Evolutionary conservation across 108 stramenopile species (phyloP).

Genomic region (Nitzschia inconspicua): DNA sequence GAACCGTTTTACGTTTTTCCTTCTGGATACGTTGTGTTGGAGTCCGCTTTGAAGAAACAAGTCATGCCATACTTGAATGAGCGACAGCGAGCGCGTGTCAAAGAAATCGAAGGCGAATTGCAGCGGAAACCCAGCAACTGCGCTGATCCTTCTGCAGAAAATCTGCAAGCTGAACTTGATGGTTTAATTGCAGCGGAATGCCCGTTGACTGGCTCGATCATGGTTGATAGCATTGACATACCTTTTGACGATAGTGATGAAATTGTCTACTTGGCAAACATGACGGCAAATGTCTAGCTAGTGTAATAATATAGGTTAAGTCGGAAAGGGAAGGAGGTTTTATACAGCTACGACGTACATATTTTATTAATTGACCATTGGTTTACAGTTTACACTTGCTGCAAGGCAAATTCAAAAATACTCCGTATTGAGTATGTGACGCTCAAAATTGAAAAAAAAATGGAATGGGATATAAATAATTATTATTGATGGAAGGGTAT

Average conservation of each 20-base stretch:
- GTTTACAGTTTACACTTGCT: background rate
- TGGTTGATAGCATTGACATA: constrained; percentile 76
- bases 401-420: no score
- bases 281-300: no score
- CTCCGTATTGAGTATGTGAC: no score
- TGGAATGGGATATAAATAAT: no score
- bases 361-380: background rate
- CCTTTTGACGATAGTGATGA: constrained; percentile 44
- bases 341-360: background rate
- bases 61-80: constrained; percentile 72
- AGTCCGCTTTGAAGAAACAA: constrained; percentile 63
- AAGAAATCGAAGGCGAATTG: constrained; percentile 58
- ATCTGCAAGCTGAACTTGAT: constrained; percentile 69
- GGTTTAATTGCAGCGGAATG: constrained; percentile 88
- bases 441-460: no score
- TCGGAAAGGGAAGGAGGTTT: no score
- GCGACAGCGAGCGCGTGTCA: constrained; percentile 51
- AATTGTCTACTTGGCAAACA: no score
- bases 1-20: constrained; percentile 88
- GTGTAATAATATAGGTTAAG: no score
- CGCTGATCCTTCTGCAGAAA: constrained; percentile 18
- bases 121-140: constrained; percentile 1
- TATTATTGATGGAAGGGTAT: no score
- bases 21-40: constrained; percentile 76
- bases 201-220: constrained; percentile 74